Base-by-base conservation (phyloP, 83 land plant genomes). In the Isoetes engelmannii region DNA sequence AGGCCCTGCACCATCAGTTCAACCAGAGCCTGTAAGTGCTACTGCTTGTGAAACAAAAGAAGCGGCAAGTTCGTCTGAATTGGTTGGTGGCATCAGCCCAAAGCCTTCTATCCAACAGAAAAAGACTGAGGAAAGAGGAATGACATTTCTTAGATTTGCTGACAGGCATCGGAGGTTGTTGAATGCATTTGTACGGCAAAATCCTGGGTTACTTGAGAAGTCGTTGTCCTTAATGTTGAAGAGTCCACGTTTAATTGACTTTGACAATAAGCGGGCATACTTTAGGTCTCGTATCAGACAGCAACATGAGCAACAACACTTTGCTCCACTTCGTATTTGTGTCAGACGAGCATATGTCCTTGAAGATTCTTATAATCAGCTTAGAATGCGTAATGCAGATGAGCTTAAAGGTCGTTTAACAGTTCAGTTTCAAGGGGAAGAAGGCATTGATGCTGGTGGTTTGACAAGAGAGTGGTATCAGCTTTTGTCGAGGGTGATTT, bases 381-480 rank as follows among this genome's bases (percentile, higher is more conserved):
- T 95, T 56, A 83, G 99, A 6, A 84, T 95, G 97, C 77, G 97
- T 6, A 80, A 90, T 59, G 83, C 97, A 44, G 91, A 89, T 63
- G 99, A 95, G 51, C 74, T 95, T 57, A 95, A 92, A 62, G 99
- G 99, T 10, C 83, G 95, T 51, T 74, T 95, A 51, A 95, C 97
- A 69, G 97, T 95, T 59, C 87, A 92, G 63, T 95, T 95, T 49
- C 99, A 95, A 85, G 97, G 99, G 55, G 99, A 95, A 78, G 99
- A 95, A 75, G 99, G 99, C 10, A 92, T 96, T 72, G 99, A 96
- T 85, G 99, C 99, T 55, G 99, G 99, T 79, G 97, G 99, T 4
- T 84, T 96, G 59, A 92, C 97, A 20, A 85, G 99, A 59, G 99
- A 96, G 69, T 96, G 99, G 97, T 96, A 92, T 69, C 99, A 92